Evolutionary conservation across 768 basidiomycete genomes (phyloP).

Genomic region (Lentinula aciculospora): DNA sequence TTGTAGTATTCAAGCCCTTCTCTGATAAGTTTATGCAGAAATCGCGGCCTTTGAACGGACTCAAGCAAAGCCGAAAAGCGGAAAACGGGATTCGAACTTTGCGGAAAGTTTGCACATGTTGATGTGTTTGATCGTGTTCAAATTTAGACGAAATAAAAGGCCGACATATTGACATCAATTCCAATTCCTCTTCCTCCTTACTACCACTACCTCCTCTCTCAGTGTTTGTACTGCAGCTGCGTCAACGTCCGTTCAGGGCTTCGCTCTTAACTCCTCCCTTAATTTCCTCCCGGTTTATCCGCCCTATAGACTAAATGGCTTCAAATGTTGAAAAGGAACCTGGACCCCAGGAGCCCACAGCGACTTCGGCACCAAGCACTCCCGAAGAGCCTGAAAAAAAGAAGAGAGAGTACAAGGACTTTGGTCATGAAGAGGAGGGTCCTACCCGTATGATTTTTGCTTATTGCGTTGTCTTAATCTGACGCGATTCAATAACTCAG

Average conservation of each 20-base stretch:
- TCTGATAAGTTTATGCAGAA: neutral
- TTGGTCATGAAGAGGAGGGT: constrained; percentile 66
- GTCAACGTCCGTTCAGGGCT: constrained; percentile 19
- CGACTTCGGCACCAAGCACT: constrained; percentile 14
- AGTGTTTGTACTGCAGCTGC: constrained; percentile 2
- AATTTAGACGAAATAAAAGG: constrained; percentile 7
- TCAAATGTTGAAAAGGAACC: constrained; percentile 62
- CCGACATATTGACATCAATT: constrained; percentile 3
- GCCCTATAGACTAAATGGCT: constrained; percentile 21
- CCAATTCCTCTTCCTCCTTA: constrained; percentile 7
- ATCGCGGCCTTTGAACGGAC: constrained; percentile 6
- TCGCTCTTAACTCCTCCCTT: constrained; percentile 15
- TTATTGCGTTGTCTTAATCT: constrained; percentile 1
- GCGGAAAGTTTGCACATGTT: constrained; percentile 7
- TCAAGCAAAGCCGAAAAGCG: neutral
- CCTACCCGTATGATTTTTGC: constrained; percentile 45
- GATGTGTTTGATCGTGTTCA: constrained; percentile 6
- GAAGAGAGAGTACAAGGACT: constrained; percentile 87
- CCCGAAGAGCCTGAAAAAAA: constrained; percentile 36
- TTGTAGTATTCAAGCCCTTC: no score
- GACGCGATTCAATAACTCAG: constrained; percentile 28
- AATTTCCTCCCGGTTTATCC: constrained; percentile 17
- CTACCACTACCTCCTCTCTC: constrained; percentile 10
- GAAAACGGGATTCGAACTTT: neutral
- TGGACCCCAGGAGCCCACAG: constrained; percentile 44